Evolutionary conservation across 2,329 filamentous ascomycete species (phyloP).

Genomic region (Aspergillus quadricinctus): DNA sequence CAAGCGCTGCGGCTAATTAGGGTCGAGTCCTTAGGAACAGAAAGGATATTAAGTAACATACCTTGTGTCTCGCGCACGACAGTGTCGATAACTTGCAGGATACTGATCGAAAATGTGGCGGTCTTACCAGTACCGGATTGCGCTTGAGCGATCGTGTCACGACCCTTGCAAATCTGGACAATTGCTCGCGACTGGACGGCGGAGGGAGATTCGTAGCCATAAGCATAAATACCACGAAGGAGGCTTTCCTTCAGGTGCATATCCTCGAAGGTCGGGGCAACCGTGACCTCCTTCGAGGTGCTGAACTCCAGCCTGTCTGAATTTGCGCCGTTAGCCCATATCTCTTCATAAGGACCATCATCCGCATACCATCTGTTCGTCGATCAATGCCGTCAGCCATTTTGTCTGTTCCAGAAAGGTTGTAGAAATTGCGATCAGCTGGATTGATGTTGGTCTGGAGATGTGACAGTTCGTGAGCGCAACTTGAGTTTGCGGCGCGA

Average conservation of each 20-base stretch:
- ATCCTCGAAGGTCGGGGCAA: constrained; percentile 84
- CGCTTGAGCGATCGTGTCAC: constrained; percentile 96
- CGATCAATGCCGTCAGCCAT: constrained; percentile 95
- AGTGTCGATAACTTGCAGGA: constrained; percentile 93
- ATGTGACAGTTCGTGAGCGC: constrained; percentile 8
- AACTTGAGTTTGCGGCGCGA: constrained; percentile 21
- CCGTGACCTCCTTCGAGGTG: constrained; percentile 96
- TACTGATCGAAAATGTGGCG: constrained; percentile 92
- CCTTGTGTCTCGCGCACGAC: constrained; percentile 83
- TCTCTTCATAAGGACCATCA: neutral
- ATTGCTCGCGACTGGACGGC: constrained; percentile 97
- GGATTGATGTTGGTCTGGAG: constrained; percentile 1
- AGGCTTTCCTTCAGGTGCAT: constrained; percentile 98
- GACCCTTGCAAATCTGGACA: constrained; percentile 97
- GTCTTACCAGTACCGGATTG: constrained; percentile 98
- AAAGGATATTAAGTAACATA: constrained; percentile 22
- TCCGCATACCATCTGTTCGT: constrained; percentile 64
- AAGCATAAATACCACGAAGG: constrained; percentile 94
- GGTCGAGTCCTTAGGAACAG: neutral
- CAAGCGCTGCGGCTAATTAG: constrained; percentile 57
- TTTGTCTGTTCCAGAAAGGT: constrained; percentile 32
- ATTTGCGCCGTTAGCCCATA: constrained; percentile 24
- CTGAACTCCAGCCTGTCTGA: constrained; percentile 92
- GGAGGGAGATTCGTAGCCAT: constrained; percentile 96
- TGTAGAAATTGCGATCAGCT: constrained; percentile 8